Evolutionary conservation across 73 alveolate species (phyloP).

Genomic region (Blepharisma japonicum): DNA sequence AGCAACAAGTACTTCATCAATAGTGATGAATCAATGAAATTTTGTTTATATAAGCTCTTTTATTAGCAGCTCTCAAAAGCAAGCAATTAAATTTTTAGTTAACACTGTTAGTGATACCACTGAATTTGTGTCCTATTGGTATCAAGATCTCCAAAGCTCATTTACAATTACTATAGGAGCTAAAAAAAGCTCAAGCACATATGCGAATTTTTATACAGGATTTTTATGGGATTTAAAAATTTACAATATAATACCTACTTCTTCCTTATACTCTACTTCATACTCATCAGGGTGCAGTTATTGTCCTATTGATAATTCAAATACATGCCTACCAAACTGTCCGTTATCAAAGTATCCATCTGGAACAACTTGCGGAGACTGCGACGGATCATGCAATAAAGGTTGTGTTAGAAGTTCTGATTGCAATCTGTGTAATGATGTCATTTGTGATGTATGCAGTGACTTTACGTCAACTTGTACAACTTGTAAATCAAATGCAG

Average conservation of each 20-base stretch:
- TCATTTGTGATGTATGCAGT: neutral
- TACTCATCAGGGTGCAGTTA: constrained; percentile 1
- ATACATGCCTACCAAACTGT: constrained; percentile 1
- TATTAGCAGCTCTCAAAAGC: too few species aligned
- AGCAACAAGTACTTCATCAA: too few species aligned
- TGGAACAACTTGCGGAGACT: neutral
- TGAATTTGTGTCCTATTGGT: neutral
- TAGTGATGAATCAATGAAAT: too few species aligned
- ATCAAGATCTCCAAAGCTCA: neutral
- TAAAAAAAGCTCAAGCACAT: neutral
- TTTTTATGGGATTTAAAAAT: neutral
- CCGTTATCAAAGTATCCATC: neutral
- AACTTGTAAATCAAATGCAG: neutral
- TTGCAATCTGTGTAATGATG: constrained; percentile 13
- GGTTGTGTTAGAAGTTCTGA: constrained; percentile 21
- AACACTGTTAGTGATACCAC: too few species aligned
- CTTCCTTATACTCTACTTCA: neutral
- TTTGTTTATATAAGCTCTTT: too few species aligned
- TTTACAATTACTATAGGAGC: constrained; percentile 21
- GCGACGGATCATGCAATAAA: neutral
- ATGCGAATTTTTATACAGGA: neutral
- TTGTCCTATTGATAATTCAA: constrained; percentile 7
- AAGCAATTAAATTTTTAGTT: too few species aligned
- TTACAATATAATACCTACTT: neutral
- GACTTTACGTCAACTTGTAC: neutral